These are phyloP conservation scores for Cicer arietinum DNA, from an alignment of 306 rosid species.

Conservation along the genomic window DNA sequence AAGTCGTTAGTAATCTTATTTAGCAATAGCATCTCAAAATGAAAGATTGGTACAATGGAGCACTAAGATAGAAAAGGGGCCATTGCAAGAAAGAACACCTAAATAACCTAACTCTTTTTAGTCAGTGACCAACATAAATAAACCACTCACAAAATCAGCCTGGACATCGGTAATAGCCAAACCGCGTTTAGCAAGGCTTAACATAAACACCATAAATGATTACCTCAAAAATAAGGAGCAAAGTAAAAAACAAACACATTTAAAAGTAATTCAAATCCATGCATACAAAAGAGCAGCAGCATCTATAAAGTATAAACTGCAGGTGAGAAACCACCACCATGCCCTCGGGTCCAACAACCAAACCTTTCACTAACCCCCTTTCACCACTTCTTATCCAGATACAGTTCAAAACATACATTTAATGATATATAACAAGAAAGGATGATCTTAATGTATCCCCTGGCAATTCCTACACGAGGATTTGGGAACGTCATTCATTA, in stretches of 20 bases:
- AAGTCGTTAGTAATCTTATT: slow-evolving; percentile 3
- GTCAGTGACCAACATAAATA: slow-evolving; percentile 6
- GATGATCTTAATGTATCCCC: background rate
- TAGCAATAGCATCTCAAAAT: slow-evolving; percentile 9
- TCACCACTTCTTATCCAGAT: slow-evolving; percentile 20
- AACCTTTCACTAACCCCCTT: slow-evolving; percentile 10
- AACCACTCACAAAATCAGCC: slow-evolving; percentile 14
- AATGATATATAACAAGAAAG: slow-evolving; percentile 12
- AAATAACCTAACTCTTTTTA: slow-evolving; percentile 1
- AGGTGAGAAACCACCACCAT: slow-evolving; percentile 11
- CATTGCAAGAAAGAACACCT: slow-evolving; percentile 6
- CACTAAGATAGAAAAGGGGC: background rate
- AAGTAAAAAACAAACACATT: background rate
- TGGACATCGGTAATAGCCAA: slow-evolving; percentile 26
- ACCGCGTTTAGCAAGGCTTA: background rate
- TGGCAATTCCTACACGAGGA: slow-evolving; percentile 6
- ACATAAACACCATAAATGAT: slow-evolving; percentile 21
- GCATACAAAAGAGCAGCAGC: slow-evolving; percentile 11
- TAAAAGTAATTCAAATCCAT: slow-evolving; percentile 17
- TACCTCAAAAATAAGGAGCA: slow-evolving; percentile 3
- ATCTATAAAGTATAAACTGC: background rate
- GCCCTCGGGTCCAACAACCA: slow-evolving; percentile 28
- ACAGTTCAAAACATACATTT: slow-evolving; percentile 2
- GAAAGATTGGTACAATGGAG: slow-evolving; percentile 12
- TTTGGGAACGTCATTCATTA: slow-evolving; percentile 13